Evolutionary conservation across 768 basidiomycete species (phyloP).

Genomic region (Pilatotrama ljubarskyi): DNA sequence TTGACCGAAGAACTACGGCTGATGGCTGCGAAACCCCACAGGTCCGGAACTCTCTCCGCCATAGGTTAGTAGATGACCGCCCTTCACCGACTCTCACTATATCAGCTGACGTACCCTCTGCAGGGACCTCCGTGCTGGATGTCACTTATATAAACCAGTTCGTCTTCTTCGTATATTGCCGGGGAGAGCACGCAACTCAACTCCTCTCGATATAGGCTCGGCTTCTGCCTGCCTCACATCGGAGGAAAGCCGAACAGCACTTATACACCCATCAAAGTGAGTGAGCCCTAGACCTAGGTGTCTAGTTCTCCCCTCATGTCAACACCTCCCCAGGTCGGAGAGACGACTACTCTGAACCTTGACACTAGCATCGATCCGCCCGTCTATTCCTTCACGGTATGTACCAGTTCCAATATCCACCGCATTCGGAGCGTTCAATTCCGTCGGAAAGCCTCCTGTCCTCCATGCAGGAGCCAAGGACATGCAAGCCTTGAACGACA

Average conservation of each 20-base stretch:
- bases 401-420: not conserved
- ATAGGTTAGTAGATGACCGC: not conserved
- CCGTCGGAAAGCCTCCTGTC: not conserved
- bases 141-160: slow-evolving; percentile 6
- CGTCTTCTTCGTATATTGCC: not conserved
- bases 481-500: slow-evolving; percentile 7
- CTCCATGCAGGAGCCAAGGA: not conserved
- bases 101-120: not conserved
- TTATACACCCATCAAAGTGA: slow-evolving; percentile 11
- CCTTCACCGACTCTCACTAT: not conserved
- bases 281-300: not conserved
- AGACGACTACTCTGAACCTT: not conserved
- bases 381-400: not conserved
- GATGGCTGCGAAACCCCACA: not conserved
- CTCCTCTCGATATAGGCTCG: not conserved
- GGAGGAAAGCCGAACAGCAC: not conserved
- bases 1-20: no score
- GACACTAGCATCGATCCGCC: not conserved
- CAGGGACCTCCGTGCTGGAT: not conserved
- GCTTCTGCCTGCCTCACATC: not conserved
- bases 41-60: not conserved
- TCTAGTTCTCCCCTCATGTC: not conserved
- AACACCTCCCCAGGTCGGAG: not conserved
- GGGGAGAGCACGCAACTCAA: not conserved
- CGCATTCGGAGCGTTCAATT: not conserved